Evolutionary conservation across 2,329 filamentous ascomycete genomes (phyloP).

Genomic region (Nothophaeocryptopus gaeumannii): DNA sequence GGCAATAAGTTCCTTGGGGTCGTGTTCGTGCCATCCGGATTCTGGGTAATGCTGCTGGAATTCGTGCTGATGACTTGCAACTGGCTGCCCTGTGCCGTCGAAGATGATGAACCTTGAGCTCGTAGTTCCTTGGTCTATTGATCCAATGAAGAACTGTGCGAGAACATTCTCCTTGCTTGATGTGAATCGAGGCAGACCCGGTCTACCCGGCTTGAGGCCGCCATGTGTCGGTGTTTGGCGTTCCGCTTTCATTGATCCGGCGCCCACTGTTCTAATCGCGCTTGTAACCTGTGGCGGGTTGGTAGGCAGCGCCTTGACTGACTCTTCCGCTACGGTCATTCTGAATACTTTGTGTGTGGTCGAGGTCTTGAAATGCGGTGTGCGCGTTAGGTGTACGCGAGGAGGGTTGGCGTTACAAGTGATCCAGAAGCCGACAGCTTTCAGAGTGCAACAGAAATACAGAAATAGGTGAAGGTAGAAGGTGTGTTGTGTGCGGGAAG

Average conservation of each 20-base stretch:
- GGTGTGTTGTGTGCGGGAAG: no score
- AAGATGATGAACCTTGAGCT: conserved; percentile 90
- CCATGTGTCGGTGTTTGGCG: conserved; percentile 5
- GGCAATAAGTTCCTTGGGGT: conserved; percentile 70
- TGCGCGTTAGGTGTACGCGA: no score
- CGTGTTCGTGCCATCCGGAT: conserved; percentile 89
- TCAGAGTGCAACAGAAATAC: no score
- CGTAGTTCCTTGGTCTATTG: conserved; percentile 88
- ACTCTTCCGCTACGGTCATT: conserved; percentile 6
- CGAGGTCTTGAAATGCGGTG: no score
- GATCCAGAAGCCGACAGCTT: no score
- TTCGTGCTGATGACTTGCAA: conserved; percentile 82
- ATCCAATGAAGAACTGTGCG: conserved; percentile 67
- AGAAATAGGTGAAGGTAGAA: no score
- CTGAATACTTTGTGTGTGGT: background rate
- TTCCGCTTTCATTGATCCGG: conserved; percentile 10
- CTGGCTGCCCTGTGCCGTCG: conserved; percentile 70
- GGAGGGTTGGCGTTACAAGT: no score
- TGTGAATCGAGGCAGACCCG: conserved; percentile 33
- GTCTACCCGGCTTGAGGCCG: conserved; percentile 17
- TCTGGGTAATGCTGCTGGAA: conserved; percentile 81
- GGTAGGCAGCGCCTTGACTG: conserved; percentile 8
- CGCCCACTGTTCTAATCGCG: conserved; percentile 15
- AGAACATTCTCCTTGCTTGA: conserved; percentile 36
- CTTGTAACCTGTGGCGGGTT: background rate